These are phyloP conservation scores for Solanum bukasovii DNA, from an alignment of 257 asterid genomes.

Conservation along the genomic window DNA sequence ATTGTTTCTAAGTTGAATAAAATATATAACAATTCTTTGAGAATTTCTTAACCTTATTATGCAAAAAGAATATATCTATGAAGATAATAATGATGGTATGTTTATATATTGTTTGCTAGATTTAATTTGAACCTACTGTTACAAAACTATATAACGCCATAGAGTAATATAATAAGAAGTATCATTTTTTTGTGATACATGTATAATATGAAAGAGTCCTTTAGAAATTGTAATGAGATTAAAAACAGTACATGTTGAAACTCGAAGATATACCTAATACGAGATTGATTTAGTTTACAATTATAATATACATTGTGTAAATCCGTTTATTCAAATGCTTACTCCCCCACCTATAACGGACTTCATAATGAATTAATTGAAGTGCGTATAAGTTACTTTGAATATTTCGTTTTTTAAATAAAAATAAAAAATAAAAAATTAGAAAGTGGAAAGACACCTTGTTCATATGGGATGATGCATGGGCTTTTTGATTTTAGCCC, in stretches of 20 bases:
- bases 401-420: neutral
- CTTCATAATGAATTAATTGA: neutral
- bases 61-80: neutral
- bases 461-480: neutral
- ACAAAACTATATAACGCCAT: neutral
- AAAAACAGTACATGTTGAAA: neutral
- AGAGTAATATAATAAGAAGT: neutral
- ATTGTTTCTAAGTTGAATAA: neutral
- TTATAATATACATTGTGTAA: neutral
- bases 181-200: neutral
- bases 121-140: neutral
- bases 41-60: neutral
- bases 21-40: neutral
- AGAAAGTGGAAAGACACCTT: neutral
- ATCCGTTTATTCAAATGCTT: neutral
- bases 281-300: neutral
- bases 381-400: neutral
- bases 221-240: accelerated
- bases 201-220: neutral
- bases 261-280: neutral
- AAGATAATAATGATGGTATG: neutral
- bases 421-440: neutral
- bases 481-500: neutral
- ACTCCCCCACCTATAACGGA: neutral
- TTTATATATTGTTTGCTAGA: neutral